Base-by-base conservation (phyloP, 1,284 basidiomycete genomes). In the Cutaneotrichosporon sp. region DNA sequence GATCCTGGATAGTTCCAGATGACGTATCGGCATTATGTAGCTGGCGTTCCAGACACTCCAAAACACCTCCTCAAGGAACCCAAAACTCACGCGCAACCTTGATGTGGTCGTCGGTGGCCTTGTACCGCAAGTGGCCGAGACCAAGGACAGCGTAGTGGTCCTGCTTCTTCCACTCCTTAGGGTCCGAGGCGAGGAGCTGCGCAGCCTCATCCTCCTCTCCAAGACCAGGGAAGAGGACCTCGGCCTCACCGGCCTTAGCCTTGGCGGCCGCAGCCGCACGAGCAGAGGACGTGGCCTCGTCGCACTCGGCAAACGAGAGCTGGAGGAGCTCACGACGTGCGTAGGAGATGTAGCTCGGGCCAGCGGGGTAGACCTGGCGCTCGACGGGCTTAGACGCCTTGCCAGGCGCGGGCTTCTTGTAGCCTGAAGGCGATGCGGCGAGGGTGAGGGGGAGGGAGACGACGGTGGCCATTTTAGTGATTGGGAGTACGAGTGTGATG, bases 131-230 rank as follows among this genome's bases (percentile, higher is more conserved):
- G 75, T 90, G 88, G 31, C 93, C 96, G 6, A 99, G 86, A 74
- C 96, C 96, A 60, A 98, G 89, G 40, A 98, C 92, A 64, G 91
- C 91, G 79, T 98, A 98, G 80, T 98, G 92, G 80, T 99, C 96
- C 87, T 98, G 97, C 86, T 94, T 92, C 91, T 99, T 99, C 96
- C 96, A 99, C 80, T 97, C 94, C 81, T 97, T 98, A 18, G 96
- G 92, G 83, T 99, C 97, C 21, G 88, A 83, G 36, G 83, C 80
- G 55, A 96, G 82, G 57, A 95, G 76, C 31, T 89, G 89, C 11
- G 84, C 83, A 40, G 85, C 82, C 83, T 99, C 97, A 66, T 88
- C 84, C 82, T 99, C 97, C 66, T 96, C 91, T 6, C 94, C 94
- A 9, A 98, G 89, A 53, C 93, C 87, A 81, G 97, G 93, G 76